A percentile compares a stretch with the other conserved stretches of the same genome.
phyloP scores from a whole-genome alignment of 2,329 filamentous ascomycete genomes.

The Ophiostoma populinum region DNA sequence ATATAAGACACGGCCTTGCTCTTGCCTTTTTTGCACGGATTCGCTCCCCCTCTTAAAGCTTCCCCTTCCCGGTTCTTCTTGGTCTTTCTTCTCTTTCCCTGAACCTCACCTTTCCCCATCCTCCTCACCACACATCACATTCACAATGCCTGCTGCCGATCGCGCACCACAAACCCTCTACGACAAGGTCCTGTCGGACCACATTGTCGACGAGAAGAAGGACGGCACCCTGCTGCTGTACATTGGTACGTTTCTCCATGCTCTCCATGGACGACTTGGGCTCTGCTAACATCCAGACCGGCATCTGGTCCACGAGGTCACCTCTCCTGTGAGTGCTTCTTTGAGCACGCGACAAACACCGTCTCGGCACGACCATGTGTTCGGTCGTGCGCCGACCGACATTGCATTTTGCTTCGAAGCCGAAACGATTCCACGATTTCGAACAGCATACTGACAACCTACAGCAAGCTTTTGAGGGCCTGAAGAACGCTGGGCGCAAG shows the following conservation, averaged over 20 bases:
- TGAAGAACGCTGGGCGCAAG: constrained; percentile 72
- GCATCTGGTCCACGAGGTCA: constrained; percentile 96
- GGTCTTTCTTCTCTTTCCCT: background rate
- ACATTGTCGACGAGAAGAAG: constrained; percentile 87
- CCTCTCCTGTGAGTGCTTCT: constrained; percentile 55
- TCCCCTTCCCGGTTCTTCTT: constrained; percentile 1
- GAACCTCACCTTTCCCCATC: background rate
- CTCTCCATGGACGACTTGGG: too few relatives aligned
- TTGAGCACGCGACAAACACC: background rate
- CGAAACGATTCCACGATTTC: too few relatives aligned
- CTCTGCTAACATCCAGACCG: constrained; percentile 40
- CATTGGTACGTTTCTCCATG: constrained; percentile 48
- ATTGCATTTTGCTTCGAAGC: too few relatives aligned
- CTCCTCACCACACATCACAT: background rate
- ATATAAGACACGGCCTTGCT: constrained; percentile 1
- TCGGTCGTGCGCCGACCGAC: too few relatives aligned
- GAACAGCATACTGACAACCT: constrained; percentile 2
- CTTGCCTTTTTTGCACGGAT: constrained; percentile 1
- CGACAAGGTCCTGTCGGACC: constrained; percentile 91
- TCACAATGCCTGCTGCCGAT: constrained; percentile 54
- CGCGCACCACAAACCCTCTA: constrained; percentile 70
- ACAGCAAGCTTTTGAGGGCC: constrained; percentile 91
- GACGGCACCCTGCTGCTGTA: constrained; percentile 88
- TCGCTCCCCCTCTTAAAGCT: constrained; percentile 3
- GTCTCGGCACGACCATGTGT: too few relatives aligned